Base-by-base conservation (phyloP, 2,329 filamentous ascomycete genomes). In the Parascedosporium putredinis region DNA sequence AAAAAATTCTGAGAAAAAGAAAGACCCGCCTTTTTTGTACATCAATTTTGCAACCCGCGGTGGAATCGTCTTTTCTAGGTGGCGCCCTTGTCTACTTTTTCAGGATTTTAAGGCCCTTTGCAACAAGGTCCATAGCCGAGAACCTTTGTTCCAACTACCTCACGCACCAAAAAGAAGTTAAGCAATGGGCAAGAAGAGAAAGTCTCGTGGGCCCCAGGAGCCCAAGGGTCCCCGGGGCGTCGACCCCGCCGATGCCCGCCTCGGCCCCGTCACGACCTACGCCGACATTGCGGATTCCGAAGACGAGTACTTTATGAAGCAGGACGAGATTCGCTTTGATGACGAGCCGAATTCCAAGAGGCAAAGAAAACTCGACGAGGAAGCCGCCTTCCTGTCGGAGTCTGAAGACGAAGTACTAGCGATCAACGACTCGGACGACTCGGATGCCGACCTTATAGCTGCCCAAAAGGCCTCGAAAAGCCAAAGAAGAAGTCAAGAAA, bases 211-310 rank as follows among this genome's bases (percentile, higher is more conserved):
- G 54, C 72, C 62, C 55, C 58, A 67, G 27, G 67, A 64, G 52
- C 65, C 72, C 18, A 68, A 67, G 7, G 77, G 75, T 3, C 76
- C 78, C 3, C 72, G 71, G 53, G 78, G 80, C 29, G 61, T 78
- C 52, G 67, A 83, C 59, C 60, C 71, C 45, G 67, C 69, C 27
- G 80, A 83, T 54, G 78, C 83, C 31, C 79, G 81, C 48, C 75
- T 89, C 14, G 75, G 73, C 22, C 71, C 71, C 20, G 70, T 83
- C 58, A 72, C 65, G 44, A 83, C 79, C 2, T 91, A 78, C 65
- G 83, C 91, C 65, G 88, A 95, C 67, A 84, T 98, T 58, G 88
- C 90, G 56, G 84, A 96, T 64, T 94, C 89, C 1, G 88, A 95
- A 64, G 93, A 98, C 65, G 88, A 95, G 63, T 95, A 95, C 64